A percentile compares a stretch with the other conserved stretches of the same genome.
Evolutionary conservation across 495 filamentous ascomycete genomes (phyloP).

Genomic region (Thermothielavioides terrestris): DNA sequence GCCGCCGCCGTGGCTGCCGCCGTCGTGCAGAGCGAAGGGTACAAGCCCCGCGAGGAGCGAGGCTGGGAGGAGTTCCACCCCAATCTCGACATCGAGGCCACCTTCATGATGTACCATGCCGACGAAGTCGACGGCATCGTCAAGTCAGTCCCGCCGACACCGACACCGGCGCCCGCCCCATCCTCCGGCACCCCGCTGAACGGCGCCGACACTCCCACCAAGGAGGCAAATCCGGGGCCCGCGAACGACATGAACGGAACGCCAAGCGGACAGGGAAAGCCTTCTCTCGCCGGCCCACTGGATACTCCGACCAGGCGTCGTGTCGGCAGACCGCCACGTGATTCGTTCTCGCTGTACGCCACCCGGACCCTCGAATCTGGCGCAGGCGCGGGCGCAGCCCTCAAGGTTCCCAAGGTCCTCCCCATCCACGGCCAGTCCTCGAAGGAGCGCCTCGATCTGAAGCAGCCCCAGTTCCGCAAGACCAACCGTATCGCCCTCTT

Average conservation of each 20-base stretch:
- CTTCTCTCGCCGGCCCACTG: slow-evolving; percentile 15
- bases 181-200: slow-evolving; percentile 19
- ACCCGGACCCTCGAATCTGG: slow-evolving; percentile 33
- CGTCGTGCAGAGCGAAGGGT: slow-evolving; percentile 81
- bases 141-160: slow-evolving; percentile 37
- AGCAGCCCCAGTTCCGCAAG: slow-evolving; percentile 49
- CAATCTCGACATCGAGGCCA: slow-evolving; percentile 77
- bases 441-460: slow-evolving; percentile 53
- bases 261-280: slow-evolving; percentile 22
- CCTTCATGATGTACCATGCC: slow-evolving; percentile 66
- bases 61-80: slow-evolving; percentile 97
- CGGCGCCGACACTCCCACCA: slow-evolving; percentile 32
- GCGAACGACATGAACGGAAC: slow-evolving; percentile 14
- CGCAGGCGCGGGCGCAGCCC: slow-evolving; percentile 21
- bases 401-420: slow-evolving; percentile 41
- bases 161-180: slow-evolving; percentile 27
- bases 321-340: slow-evolving; percentile 37
- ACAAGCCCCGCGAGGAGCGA: slow-evolving; percentile 93
- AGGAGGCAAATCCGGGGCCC: slow-evolving; percentile 16
- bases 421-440: slow-evolving; percentile 47
- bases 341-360: slow-evolving; percentile 42
- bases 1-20: slow-evolving; percentile 79
- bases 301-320: slow-evolving; percentile 41
- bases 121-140: slow-evolving; percentile 72
- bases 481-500: slow-evolving; percentile 47